Base-by-base conservation (phyloP, 1,284 basidiomycete species). In the Coriolopsis trogii region DNA sequence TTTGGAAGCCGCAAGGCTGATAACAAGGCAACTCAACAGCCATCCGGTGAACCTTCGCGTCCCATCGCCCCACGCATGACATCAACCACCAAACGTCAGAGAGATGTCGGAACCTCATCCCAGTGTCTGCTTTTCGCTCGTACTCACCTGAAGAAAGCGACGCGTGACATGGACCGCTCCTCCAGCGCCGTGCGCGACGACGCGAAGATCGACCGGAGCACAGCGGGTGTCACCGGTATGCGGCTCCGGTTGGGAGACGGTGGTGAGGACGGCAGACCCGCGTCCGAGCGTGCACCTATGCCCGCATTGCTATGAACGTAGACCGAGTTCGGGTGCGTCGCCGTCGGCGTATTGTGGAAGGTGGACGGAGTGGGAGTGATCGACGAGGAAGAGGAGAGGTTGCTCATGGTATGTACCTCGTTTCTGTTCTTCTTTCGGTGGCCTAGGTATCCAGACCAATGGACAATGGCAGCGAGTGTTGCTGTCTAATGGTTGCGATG, bases 141-240 rank as follows among this genome's bases (percentile, higher is more conserved):
- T 3, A 50, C 64, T 52, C 66, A 87, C 89, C 90, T 80, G 69
- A 92, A 92, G 74, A 92, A 92, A 38, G 90, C 89, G 40, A 89
- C 77, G 13, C 89, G 80, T 31, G 89, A 92, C 43, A 92, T 82
- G 0, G 87, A 84, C 29, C 90, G 81, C 67, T 92, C 89, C 66
- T 92, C 89, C 46, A 84, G 73, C 2, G 85, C 81, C 1, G 87
- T 85, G 10, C 89, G 79, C 23, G 89, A 91, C 9, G 89, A 91
- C 23, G 90, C 83, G 65, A 92, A 92, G 58, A 92, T 92, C 44
- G 85, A 85, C 31, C 89, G 78, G 50, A 92, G 69, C 1, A 89
- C 84, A 3, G 87, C 85, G 10, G 89, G 89, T 0, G 89, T 91
- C 21, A 91, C 87, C 53, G 89, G 89, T 44, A 91, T 87, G 23